A percentile compares a stretch with the other conserved stretches of the same genome.
phyloP scores from a whole-genome alignment of 2,329 filamentous ascomycete species.

The Alternaria ethzedia region DNA sequence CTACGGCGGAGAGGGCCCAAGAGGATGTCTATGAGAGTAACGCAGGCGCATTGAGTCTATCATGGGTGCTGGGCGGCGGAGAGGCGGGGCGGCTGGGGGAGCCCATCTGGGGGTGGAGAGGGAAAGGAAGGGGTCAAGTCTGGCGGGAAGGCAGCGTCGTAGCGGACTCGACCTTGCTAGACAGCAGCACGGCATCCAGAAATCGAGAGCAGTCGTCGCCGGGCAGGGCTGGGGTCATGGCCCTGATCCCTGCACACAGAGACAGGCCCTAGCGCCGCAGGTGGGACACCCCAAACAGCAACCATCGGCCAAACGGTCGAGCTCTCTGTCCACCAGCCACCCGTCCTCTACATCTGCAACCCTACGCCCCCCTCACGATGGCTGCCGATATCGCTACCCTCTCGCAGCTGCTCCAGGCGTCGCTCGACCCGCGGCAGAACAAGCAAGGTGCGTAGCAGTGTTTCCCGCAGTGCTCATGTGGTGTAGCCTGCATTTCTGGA shows the following conservation, averaged over 20 bases:
- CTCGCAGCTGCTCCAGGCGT: conserved; percentile 86
- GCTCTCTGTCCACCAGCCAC: conserved; percentile 2
- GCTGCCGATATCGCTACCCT: conserved; percentile 67
- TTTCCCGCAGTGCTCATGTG: conserved; percentile 15
- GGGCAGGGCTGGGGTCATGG: neutral
- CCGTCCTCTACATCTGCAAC: conserved; percentile 1
- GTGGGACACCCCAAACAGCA: conserved; percentile 20
- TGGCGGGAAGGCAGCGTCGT: neutral
- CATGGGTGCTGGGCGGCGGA: conserved; percentile 21
- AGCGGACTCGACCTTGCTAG: conserved; percentile 8
- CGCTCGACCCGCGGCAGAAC: conserved; percentile 84
- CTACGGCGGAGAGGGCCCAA: conserved; percentile 4
- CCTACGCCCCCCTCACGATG: conserved; percentile 53
- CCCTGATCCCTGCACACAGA: conserved; percentile 5
- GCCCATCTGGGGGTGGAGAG: conserved; percentile 19
- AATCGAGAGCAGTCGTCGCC: neutral
- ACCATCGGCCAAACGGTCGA: conserved; percentile 23
- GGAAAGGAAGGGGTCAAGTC: conserved; percentile 1
- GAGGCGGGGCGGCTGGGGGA: conserved; percentile 20
- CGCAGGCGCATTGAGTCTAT: conserved; percentile 24
- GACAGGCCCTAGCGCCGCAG: conserved; percentile 7
- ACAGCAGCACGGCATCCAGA: conserved; percentile 3
- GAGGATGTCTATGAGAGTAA: conserved; percentile 15
- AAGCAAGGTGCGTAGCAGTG: conserved; percentile 74
- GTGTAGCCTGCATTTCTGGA: neutral